phyloP scores from a whole-genome alignment of 1,284 basidiomycete genomes.

The Ceratobasidium sp. region DNA sequence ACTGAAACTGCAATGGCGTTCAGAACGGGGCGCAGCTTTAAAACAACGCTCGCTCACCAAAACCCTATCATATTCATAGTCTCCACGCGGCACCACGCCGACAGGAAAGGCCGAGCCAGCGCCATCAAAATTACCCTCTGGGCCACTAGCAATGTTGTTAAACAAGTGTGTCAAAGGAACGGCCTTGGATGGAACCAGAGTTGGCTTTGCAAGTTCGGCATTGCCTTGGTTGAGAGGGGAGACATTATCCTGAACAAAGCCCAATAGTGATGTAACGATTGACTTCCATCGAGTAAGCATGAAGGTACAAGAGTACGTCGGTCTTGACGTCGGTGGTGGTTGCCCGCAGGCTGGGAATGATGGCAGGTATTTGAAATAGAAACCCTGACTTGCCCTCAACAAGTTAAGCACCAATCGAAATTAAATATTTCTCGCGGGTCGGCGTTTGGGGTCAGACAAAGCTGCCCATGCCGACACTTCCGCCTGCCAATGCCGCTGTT shows the following conservation, averaged over 20 bases:
- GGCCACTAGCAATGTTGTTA: slow-evolving; percentile 36
- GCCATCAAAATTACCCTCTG: slow-evolving; percentile 41
- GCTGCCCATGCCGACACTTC: background rate
- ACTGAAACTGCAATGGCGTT: slow-evolving; percentile 14
- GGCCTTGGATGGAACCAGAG: background rate
- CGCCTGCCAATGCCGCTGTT: background rate
- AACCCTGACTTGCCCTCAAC: slow-evolving; percentile 1
- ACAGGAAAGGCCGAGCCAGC: slow-evolving; percentile 29
- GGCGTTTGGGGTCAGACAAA: background rate
- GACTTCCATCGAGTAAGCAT: slow-evolving; percentile 7
- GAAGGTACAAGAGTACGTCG: background rate
- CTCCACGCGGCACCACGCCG: background rate
- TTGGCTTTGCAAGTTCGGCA: background rate
- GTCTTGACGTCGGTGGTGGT: background rate
- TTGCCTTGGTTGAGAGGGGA: background rate
- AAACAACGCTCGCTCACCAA: background rate
- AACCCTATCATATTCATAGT: slow-evolving; percentile 23
- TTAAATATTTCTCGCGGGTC: no score
- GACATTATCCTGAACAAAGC: background rate
- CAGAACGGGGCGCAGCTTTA: background rate
- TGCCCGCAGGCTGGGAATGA: background rate
- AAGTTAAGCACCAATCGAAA: no score
- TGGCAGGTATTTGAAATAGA: slow-evolving; percentile 4
- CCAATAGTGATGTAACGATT: background rate
- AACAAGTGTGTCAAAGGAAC: slow-evolving; percentile 23